These are phyloP conservation scores for Aspergillus latus DNA, from an alignment of 2,329 filamentous ascomycete species.

Conservation along the genomic window DNA sequence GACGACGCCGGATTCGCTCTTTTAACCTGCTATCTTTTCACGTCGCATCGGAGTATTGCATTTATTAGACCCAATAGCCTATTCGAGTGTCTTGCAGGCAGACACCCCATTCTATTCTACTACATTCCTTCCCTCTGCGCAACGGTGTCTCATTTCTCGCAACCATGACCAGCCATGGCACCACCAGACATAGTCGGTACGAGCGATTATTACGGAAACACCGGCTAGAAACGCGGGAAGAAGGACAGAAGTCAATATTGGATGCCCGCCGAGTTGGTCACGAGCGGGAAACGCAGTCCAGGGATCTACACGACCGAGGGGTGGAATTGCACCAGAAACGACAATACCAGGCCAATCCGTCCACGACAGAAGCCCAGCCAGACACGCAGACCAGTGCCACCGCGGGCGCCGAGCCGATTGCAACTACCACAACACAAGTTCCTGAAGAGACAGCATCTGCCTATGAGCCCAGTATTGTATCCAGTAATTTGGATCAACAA, in stretches of 20 bases:
- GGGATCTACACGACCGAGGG: conserved; percentile 9
- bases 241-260: not conserved
- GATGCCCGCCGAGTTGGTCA: not conserved
- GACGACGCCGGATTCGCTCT: not conserved
- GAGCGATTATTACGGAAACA: conserved; percentile 14
- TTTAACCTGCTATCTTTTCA: not conserved
- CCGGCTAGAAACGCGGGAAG: conserved; percentile 2
- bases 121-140: not conserved
- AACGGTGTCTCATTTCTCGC: not conserved
- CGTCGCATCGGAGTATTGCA: not conserved
- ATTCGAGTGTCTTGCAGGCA: conserved; percentile 14
- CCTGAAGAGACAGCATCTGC: not conserved
- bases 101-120: conserved; percentile 8
- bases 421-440: conserved; percentile 1
- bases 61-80: not conserved
- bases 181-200: conserved; percentile 10
- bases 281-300: not conserved
- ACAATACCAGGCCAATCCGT: not conserved
- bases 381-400: not conserved
- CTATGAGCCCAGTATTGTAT: not conserved
- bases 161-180: conserved; percentile 13
- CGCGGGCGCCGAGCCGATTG: not conserved
- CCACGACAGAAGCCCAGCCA: not conserved
- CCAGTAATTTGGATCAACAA: not conserved
- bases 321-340: conserved; percentile 1